Base-by-base conservation (phyloP, 306 rosid species). In the Rubus idaeus region DNA sequence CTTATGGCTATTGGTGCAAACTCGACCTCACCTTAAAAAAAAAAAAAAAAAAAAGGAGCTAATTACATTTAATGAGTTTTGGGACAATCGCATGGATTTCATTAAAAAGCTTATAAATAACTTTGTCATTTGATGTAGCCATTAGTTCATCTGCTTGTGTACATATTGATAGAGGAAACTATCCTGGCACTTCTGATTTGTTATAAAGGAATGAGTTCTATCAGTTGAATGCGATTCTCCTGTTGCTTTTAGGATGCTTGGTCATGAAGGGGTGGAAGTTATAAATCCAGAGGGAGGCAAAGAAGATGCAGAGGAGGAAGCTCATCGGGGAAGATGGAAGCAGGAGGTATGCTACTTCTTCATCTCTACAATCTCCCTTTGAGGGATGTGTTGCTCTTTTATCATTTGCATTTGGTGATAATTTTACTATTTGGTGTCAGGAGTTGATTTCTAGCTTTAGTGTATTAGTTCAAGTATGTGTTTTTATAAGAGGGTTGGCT, bases 281-380 rank as follows among this genome's bases (percentile, higher is more conserved):
- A 90, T 94, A 73, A 91, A 94, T 87, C 98, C 97, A 18, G 97
- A 94, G 21, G 97, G 98, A 71, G 97, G 98, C 51, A 86, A 91
- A 84, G 98, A 91, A 58, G 98, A 94, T 70, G 97, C 89, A 46
- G 97, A 86, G 70, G 96, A 89, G 82, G 98, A 94, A 88, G 89
- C 91, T 78, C 85, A 86, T 23, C 89, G 82, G 84, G 98, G 98
- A 87, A 91, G 98, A 89, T 94, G 98, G 98, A 91, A 82, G 64
- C 85, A 88, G 57, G 97, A 94, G 97, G 98, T 94, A 79, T 35
- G 53, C 66, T 52, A 41, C 12, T 55, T 67, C 30, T 42, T 30
- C 10, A 0, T 23, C 46, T 52, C 6, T 68, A 46, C 67, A 16
- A 62, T 50, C 69, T 46, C 50, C 13, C 21, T 72, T 70, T 45